Conservation (phyloP, 169 alveolate species). For the Plasmodium blacklocki region DNA sequence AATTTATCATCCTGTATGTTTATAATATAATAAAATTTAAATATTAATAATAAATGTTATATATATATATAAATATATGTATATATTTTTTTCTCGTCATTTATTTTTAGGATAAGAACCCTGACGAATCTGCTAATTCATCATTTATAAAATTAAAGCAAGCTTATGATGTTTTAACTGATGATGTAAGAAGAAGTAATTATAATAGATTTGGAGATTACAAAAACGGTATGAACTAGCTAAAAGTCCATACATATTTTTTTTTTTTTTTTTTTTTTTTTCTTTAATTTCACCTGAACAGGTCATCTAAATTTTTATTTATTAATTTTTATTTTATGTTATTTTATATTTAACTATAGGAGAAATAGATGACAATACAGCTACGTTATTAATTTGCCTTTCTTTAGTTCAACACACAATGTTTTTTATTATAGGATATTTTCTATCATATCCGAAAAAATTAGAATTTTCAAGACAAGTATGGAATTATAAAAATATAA, state of each 20-base stretch:
- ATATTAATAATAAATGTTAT: background rate
- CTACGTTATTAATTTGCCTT: conserved; percentile 65
- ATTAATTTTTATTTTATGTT: background rate
- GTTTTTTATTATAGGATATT: conserved; percentile 76
- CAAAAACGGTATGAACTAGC: conserved; percentile 45
- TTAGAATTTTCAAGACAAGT: conserved; percentile 66
- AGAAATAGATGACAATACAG: conserved; percentile 74
- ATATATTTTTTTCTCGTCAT: background rate
- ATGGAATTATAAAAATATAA: background rate
- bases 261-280: conserved; percentile 7
- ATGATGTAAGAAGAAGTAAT: conserved; percentile 69
- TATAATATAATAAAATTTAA: background rate
- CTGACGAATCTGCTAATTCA: conserved; percentile 58
- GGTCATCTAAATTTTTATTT: background rate
- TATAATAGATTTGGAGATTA: conserved; percentile 75
- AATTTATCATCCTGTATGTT: conserved; percentile 69
- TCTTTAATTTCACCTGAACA: no score
- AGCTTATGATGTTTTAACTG: conserved; percentile 65
- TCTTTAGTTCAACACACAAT: conserved; percentile 70
- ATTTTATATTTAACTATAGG: conserved; percentile 15
- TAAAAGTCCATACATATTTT: background rate
- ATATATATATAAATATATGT: background rate
- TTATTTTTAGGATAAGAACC: conserved; percentile 48
- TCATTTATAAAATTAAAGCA: conserved; percentile 69
- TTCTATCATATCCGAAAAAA: conserved; percentile 57